Evolutionary conservation across 2,329 filamentous ascomycete genomes (phyloP), one percentile per base, ranked within the genome.

Genomic region (Juglanconis oblonga): DNA sequence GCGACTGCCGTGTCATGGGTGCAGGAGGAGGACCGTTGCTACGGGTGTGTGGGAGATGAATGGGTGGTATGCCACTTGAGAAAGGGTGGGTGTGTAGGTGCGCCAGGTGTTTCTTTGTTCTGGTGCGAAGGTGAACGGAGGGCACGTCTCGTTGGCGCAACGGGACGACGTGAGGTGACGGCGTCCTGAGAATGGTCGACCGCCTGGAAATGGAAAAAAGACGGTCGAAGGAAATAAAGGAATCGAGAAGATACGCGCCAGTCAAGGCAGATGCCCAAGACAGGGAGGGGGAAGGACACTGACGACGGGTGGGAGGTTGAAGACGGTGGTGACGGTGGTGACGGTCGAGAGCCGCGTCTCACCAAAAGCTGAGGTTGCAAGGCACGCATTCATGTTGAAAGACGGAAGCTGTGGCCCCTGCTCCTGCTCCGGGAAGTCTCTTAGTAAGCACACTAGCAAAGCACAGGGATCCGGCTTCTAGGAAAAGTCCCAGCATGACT

Each of bases 231-330:
- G 5, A 60, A 64, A 54, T 40, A 59, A 56, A 62, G 61, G 64
- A 58, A 48, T 50, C 55, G 54, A 51, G 59, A 61, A 66, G 64
- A 66, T 63, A 36, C 17, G 55, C 24, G 53, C 58, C 45, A 40
- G 58, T 57, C 53, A 36, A 32, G 29, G 14, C 29, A 53, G 10
- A 44, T 42, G 14, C 52, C 36, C 57, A 62, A 36, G 53, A 38
- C 52, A 33, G 31, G 29, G 11, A 51, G 51, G 57, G 32, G 48
- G 57, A 24, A 42, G 51, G 54, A 38, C 31, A 51, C 32, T 14
- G 33, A 42, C 50, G 53, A 32, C 29, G 38, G 48, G 11, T 36
- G 50, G 45, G 32, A 53, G 38, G 33, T 53, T 38, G 53, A 44
- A 11, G 49, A 35, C 35, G 31, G 53, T 49, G 35, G 50, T 24